Conservation (phyloP, 73 alveolate species). For the Durusdinium trenchii region DNA sequence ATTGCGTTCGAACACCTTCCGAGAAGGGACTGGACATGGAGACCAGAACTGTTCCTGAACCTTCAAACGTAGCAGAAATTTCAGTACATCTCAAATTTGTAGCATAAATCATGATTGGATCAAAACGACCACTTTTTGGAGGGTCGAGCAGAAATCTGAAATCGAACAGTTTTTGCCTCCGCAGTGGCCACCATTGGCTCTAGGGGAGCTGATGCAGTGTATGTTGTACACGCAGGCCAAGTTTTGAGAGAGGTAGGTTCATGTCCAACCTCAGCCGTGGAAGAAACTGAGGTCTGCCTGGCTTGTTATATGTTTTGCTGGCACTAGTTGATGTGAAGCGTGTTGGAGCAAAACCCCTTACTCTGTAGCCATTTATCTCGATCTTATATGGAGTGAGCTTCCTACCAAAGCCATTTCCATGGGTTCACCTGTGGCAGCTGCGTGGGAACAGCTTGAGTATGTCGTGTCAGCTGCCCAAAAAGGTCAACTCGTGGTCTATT, state of each 20-base stretch:
- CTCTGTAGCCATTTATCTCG: not conserved
- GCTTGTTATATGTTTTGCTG: not conserved
- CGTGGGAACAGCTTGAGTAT: not conserved
- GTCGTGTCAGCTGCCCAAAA: not conserved
- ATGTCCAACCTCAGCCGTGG: not conserved
- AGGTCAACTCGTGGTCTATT: not conserved
- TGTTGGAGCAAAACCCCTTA: too few relatives aligned
- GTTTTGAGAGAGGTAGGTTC: not conserved
- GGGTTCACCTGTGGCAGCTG: conserved; percentile 5
- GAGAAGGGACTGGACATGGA: not conserved
- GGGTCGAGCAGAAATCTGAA: not conserved
- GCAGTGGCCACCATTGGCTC: not conserved
- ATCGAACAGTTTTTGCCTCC: not conserved
- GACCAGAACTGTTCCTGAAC: not conserved
- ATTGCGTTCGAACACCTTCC: too few relatives aligned
- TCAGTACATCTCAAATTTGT: not conserved
- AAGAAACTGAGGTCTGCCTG: not conserved
- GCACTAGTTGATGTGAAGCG: not conserved
- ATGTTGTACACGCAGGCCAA: not conserved
- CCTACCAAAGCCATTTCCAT: not conserved
- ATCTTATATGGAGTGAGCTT: not conserved
- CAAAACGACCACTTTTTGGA: not conserved
- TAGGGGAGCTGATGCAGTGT: too few relatives aligned
- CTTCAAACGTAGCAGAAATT: too few relatives aligned
- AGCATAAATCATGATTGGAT: too few relatives aligned